phyloP scores from a whole-genome alignment of 2,329 filamentous ascomycete species.

The Metarhizium humberi region DNA sequence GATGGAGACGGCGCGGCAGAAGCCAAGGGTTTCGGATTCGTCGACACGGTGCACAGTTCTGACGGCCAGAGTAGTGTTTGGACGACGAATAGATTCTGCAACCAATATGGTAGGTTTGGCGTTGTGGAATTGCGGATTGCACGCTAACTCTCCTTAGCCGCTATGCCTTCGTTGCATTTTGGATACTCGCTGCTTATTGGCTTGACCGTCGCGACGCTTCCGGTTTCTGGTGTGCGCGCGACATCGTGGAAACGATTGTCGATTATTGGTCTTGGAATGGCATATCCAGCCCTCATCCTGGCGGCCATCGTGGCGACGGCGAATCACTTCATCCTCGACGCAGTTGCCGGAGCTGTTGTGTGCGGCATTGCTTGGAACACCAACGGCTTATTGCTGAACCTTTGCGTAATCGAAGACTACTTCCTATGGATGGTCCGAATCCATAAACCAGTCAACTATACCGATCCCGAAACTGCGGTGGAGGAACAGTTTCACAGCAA shows the following conservation, averaged over 20 bases:
- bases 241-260: slow-evolving; percentile 39
- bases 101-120: slow-evolving; percentile 53
- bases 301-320: slow-evolving; percentile 62
- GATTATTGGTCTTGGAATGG: slow-evolving; percentile 40
- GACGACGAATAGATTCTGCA: slow-evolving; percentile 59
- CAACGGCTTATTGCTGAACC: slow-evolving; percentile 48
- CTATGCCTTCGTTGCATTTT: slow-evolving; percentile 63
- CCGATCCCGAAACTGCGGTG: slow-evolving; percentile 25
- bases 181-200: slow-evolving; percentile 67
- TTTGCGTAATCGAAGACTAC: slow-evolving; percentile 58
- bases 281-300: slow-evolving; percentile 57
- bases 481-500: slow-evolving; percentile 21
- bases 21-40: slow-evolving; percentile 18
- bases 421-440: slow-evolving; percentile 54
- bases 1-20: too few species aligned
- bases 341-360: slow-evolving; percentile 57
- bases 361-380: slow-evolving; percentile 54
- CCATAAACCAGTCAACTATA: slow-evolving; percentile 42
- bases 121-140: too few species aligned
- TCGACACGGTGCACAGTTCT: slow-evolving; percentile 48
- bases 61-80: slow-evolving; percentile 53
- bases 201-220: slow-evolving; percentile 57
- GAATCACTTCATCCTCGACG: slow-evolving; percentile 66
- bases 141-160: too few species aligned
- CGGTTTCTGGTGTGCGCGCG: slow-evolving; percentile 44